Evolutionary conservation across 208 protist species (phyloP).

Genomic region (Herpetomonas tarakana): DNA sequence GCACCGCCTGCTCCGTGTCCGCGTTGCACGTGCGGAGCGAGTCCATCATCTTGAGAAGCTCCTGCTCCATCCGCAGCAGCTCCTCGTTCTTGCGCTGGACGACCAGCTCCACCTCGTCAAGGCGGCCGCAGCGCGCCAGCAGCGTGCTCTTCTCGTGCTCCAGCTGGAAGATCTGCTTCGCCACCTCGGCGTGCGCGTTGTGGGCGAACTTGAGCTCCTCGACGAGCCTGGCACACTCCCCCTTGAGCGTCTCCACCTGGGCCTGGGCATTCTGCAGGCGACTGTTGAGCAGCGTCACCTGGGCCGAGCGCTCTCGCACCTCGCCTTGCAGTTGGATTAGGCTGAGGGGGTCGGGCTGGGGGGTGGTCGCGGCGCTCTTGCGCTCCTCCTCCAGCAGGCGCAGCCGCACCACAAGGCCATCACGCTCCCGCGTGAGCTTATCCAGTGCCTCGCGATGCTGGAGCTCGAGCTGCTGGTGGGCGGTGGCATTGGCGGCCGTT

Average conservation of each 20-base stretch:
- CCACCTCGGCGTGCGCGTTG: constrained; percentile 35
- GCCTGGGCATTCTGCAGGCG: constrained; percentile 58
- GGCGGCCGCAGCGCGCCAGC: constrained; percentile 36
- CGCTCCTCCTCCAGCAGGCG: constrained; percentile 32
- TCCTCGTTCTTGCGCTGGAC: constrained; percentile 64
- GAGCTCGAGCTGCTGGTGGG: constrained; percentile 29
- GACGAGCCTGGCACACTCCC: constrained; percentile 64
- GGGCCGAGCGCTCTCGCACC: constrained; percentile 40
- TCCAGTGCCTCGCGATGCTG: constrained; percentile 36
- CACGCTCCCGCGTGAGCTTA: constrained; percentile 42
- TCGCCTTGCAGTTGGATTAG: constrained; percentile 54
- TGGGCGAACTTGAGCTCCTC: constrained; percentile 57
- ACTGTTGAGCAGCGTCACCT: constrained; percentile 57
- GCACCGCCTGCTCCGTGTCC: constrained; percentile 78
- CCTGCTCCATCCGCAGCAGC: constrained; percentile 45
- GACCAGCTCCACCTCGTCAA: constrained; percentile 51
- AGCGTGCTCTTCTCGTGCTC: constrained; percentile 59
- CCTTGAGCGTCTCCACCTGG: constrained; percentile 67
- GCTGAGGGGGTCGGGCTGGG: constrained; percentile 23
- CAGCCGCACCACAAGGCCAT: constrained; percentile 38
- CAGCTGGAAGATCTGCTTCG: constrained; percentile 50
- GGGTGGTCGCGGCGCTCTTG: constrained; percentile 7
- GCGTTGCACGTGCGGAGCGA: constrained; percentile 71
- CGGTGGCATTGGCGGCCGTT: constrained; percentile 8
- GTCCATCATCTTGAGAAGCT: constrained; percentile 59